Evolutionary conservation across 768 basidiomycete genomes (phyloP).

Genomic region (Tylopilus felleus): DNA sequence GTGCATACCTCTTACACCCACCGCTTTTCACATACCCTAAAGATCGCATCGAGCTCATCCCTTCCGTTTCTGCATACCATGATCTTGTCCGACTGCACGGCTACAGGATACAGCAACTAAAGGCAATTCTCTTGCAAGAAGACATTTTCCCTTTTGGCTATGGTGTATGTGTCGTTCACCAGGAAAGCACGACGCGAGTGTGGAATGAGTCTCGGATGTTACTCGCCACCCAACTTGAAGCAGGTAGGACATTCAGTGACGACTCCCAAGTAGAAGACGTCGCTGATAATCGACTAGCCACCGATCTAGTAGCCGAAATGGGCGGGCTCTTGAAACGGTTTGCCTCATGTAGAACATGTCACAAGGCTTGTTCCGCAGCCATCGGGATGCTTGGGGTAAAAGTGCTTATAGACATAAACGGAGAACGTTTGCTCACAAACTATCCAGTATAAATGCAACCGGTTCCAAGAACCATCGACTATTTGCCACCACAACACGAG

Average conservation of each 20-base stretch:
- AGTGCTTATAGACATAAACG: constrained; percentile 11
- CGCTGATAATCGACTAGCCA: constrained; percentile 38
- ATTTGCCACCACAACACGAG: constrained; percentile 30
- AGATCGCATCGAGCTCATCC: constrained; percentile 50
- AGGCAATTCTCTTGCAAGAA: constrained; percentile 50
- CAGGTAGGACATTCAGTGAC: constrained; percentile 35
- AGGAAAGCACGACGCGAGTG: constrained; percentile 36
- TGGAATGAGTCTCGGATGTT: constrained; percentile 54
- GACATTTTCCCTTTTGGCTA: constrained; percentile 74
- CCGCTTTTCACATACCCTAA: constrained; percentile 54
- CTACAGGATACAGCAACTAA: constrained; percentile 50
- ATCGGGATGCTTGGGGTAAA: constrained; percentile 67
- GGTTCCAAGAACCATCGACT: constrained; percentile 51
- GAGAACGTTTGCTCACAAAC: constrained; percentile 5
- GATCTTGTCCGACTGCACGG: constrained; percentile 58
- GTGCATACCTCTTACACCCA: constrained; percentile 49
- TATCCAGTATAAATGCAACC: constrained; percentile 60
- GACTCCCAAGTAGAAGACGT: neutral
- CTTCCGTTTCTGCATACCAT: constrained; percentile 62
- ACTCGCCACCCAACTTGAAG: constrained; percentile 48
- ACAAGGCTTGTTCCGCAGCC: constrained; percentile 60
- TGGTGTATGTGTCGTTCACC: constrained; percentile 56
- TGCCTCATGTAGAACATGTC: constrained; percentile 48
- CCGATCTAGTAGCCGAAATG: constrained; percentile 71
- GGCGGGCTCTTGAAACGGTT: constrained; percentile 44